These are phyloP conservation scores for Somion occarium DNA, from an alignment of 1,284 basidiomycete genomes.

Conservation along the genomic window DNA sequence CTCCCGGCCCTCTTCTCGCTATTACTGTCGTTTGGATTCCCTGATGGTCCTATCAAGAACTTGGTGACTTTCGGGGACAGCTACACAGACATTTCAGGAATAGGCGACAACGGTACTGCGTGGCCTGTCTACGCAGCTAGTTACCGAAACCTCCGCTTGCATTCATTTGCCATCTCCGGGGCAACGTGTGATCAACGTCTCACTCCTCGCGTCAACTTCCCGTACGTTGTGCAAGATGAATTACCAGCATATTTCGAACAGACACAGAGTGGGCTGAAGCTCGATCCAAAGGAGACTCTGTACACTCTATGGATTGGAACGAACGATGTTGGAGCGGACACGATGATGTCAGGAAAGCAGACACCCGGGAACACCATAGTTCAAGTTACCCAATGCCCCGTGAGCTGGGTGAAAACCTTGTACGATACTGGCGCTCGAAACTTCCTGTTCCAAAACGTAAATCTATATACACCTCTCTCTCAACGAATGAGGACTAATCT, in stretches of 20 bases:
- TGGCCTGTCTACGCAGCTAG: constrained; percentile 36
- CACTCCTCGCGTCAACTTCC: constrained; percentile 30
- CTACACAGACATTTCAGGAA: constrained; percentile 36
- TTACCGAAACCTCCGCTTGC: constrained; percentile 31
- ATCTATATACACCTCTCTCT: constrained; percentile 8
- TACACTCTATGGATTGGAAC: constrained; percentile 46
- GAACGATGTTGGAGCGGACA: constrained; percentile 36
- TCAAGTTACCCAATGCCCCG: constrained; percentile 32
- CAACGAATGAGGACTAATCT: not conserved
- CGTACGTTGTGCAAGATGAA: constrained; percentile 31
- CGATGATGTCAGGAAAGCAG: constrained; percentile 28
- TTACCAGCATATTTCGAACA: constrained; percentile 32
- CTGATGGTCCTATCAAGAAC: constrained; percentile 30
- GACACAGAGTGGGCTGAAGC: constrained; percentile 19
- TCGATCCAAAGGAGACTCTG: constrained; percentile 31
- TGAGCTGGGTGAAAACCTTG: constrained; percentile 32
- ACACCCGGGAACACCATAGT: constrained; percentile 34
- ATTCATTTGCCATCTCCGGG: constrained; percentile 34
- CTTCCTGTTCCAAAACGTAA: constrained; percentile 41
- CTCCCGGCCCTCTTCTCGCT: no score
- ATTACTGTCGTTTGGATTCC: no score
- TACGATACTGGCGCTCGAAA: constrained; percentile 38
- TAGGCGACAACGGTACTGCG: constrained; percentile 26
- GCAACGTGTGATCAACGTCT: constrained; percentile 37
- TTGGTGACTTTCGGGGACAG: constrained; percentile 44